Evolutionary conservation across 805 yeast species (phyloP).

Genomic region (Ogataea saltuana): DNA sequence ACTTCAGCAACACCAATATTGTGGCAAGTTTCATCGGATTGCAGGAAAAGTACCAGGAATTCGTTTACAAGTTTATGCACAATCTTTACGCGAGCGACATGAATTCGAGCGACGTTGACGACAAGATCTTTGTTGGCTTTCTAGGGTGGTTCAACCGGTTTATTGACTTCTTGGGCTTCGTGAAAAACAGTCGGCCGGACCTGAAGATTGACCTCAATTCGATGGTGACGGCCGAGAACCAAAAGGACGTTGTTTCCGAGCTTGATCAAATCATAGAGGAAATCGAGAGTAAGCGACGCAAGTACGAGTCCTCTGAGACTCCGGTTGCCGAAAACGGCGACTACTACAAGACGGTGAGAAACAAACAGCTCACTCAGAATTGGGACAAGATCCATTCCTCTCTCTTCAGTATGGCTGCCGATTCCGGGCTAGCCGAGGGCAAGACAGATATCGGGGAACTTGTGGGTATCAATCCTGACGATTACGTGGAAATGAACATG

Average conservation of each 20-base stretch:
- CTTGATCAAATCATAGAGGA: constrained; percentile 41
- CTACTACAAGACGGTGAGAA: constrained; percentile 24
- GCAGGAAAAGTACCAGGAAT: constrained; percentile 69
- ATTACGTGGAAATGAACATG: constrained; percentile 46
- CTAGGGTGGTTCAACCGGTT: constrained; percentile 74
- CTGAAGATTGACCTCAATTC: constrained; percentile 47
- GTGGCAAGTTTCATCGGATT: constrained; percentile 66
- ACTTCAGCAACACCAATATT: constrained; percentile 48
- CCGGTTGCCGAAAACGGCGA: constrained; percentile 22
- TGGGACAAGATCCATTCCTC: constrained; percentile 48
- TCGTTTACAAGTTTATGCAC: constrained; percentile 74
- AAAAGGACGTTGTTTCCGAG: constrained; percentile 38
- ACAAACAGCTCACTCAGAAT: constrained; percentile 33
- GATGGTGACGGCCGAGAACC: constrained; percentile 35
- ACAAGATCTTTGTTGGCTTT: constrained; percentile 62
- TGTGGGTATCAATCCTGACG: constrained; percentile 43
- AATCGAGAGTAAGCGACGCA: constrained; percentile 39
- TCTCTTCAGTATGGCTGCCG: constrained; percentile 22
- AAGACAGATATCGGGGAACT: constrained; percentile 12
- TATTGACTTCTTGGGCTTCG: constrained; percentile 60
- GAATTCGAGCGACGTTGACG: constrained; percentile 33
- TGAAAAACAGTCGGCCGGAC: constrained; percentile 45
- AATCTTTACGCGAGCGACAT: constrained; percentile 79
- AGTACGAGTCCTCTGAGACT: constrained; percentile 38
- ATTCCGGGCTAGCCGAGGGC: constrained; percentile 9